Base-by-base conservation (phyloP, 345 rosid species). In the Salix koriyanagi region DNA sequence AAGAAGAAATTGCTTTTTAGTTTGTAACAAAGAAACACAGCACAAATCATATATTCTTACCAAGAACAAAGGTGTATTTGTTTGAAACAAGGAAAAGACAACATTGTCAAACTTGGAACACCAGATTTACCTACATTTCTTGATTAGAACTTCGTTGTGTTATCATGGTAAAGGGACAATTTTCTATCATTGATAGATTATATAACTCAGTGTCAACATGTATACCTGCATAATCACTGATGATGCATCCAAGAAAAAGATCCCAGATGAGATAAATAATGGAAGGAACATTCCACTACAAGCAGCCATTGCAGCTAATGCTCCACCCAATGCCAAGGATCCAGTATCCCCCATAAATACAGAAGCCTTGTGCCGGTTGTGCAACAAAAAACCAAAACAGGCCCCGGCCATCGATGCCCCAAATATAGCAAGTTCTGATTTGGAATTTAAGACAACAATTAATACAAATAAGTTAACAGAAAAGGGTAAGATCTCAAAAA, bases 391-490 rank as follows among this genome's bases (percentile, higher is more conserved):
- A 71, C 99, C 97, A 72, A 90, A 85, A 85, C 97, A 91, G 70
- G 97, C 94, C 84, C 97, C 99, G 4, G 97, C 97, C 99, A 95
- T 93, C 5, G 97, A 88, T 73, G 96, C 88, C 83, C 97, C 99
- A 79, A 95, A 95, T 85, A 93, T 71, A 56, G 94, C 87, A 52
- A 95, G 90, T 75, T 90, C 99, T 95, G 83, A 44, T 80, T 79
- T 19, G 73, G 62, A 76, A 74, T 64, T n/a, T 50, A 72, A 70
- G 70, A 14, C 8, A 60, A 67, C 52, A 65, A 46, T 81, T 73
- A 77, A 2, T 41, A 41, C 44, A 32, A n/a, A 74, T 39, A 70
- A 76, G 28, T 2, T 41, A 10, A 28, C 28, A 60, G 36, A 9
- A 13, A 70, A 65, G 30, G 12, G 64, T 28, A 13, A 30, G 34